Conservation (phyloP, 768 basidiomycete genomes). For the Podaxis mareebaensis region DNA sequence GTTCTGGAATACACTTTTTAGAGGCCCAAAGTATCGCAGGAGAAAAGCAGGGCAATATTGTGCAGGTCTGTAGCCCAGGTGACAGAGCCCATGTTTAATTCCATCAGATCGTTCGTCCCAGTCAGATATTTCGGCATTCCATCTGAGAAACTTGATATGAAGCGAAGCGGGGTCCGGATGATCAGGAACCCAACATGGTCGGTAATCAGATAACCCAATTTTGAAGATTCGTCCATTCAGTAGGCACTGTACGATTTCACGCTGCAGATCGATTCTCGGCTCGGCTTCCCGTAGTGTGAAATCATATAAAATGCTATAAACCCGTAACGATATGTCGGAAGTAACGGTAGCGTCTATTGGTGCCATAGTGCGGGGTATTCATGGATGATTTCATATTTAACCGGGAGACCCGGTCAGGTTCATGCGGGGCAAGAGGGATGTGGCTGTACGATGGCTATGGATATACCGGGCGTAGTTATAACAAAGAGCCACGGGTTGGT, state of each 20-base stretch:
- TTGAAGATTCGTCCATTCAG: not conserved
- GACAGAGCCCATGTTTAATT: not conserved
- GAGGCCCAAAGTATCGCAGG: too few relatives aligned
- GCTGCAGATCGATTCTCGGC: not conserved
- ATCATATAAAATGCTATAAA: not conserved
- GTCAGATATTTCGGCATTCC: not conserved
- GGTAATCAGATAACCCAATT: not conserved
- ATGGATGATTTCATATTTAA: conserved; percentile 8
- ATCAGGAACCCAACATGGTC: not conserved
- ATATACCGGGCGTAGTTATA: not conserved
- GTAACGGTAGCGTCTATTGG: not conserved
- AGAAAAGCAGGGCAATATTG: too few relatives aligned
- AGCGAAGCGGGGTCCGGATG: not conserved
- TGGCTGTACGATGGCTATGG: not conserved
- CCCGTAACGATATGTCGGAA: not conserved
- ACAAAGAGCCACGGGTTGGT: not conserved
- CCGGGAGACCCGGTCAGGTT: not conserved
- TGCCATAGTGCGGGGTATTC: conserved; percentile 3
- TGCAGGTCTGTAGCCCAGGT: too few relatives aligned
- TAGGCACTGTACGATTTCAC: not conserved
- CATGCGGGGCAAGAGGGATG: not conserved
- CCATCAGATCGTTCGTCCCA: not conserved
- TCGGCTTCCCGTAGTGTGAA: not conserved
- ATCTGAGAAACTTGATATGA: not conserved
- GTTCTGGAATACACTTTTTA: too few relatives aligned